Evolutionary conservation across 306 rosid genomes (phyloP).

Genomic region (Argentina anserina): DNA sequence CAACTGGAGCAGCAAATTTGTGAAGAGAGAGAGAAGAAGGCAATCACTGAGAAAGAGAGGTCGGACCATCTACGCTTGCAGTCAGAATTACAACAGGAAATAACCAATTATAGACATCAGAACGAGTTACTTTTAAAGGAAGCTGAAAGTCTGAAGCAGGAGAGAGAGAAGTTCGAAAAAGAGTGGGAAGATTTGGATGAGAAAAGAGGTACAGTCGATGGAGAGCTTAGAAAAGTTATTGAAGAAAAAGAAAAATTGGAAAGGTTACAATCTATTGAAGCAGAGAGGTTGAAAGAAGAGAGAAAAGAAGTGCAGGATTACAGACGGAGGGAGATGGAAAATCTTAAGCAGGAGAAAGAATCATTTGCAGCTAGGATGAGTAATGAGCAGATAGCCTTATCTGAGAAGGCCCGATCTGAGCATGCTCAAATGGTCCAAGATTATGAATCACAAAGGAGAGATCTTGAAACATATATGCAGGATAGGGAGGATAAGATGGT

Average conservation of each 20-base stretch:
- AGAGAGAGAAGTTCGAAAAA: conserved; percentile 73
- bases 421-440: conserved; percentile 50
- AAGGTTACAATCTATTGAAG: conserved; percentile 48
- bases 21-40: conserved; percentile 58
- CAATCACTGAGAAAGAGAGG: conserved; percentile 62
- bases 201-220: conserved; percentile 52
- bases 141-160: conserved; percentile 65
- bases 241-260: conserved; percentile 59
- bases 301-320: conserved; percentile 45
- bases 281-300: conserved; percentile 64
- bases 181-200: conserved; percentile 85
- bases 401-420: conserved; percentile 56
- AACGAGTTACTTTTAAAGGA: conserved; percentile 50
- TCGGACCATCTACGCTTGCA: conserved; percentile 62
- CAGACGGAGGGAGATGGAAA: conserved; percentile 54
- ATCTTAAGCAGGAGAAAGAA: conserved; percentile 68
- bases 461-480: conserved; percentile 60
- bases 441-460: conserved; percentile 55
- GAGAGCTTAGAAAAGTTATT: conserved; percentile 40
- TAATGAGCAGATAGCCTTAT: conserved; percentile 48
- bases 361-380: conserved; percentile 54
- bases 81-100: conserved; percentile 68
- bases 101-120: conserved; percentile 57
- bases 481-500: conserved; percentile 54
- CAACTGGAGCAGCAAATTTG: conserved; percentile 52